phyloP scores from a whole-genome alignment of 192 early-diverging fungal species.

The Pilaira anomala region DNA sequence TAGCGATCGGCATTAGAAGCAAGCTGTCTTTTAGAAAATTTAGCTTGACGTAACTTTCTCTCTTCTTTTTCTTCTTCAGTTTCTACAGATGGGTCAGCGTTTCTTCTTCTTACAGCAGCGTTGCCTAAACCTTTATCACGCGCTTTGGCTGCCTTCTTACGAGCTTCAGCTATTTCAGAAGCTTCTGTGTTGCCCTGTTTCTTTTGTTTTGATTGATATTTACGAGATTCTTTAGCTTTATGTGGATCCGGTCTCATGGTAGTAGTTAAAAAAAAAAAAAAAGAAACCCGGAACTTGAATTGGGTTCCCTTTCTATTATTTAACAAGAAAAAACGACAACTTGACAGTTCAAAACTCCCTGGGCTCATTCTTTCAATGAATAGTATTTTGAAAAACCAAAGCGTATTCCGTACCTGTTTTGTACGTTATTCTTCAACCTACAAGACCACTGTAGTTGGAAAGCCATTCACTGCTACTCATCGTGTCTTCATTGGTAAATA shows the following conservation, averaged over 20 bases:
- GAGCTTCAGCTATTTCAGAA: slow-evolving; percentile 17
- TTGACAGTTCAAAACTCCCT: too few species aligned
- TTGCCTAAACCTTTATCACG: slow-evolving; percentile 21
- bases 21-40: slow-evolving; percentile 29
- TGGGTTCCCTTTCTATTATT: too few species aligned
- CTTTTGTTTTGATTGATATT: slow-evolving; percentile 30
- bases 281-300: too few species aligned
- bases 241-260: slow-evolving; percentile 36
- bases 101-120: slow-evolving; percentile 29
- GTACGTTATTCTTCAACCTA: slow-evolving; percentile 8
- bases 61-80: slow-evolving; percentile 2
- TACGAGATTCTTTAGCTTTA: slow-evolving; percentile 32
- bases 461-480: slow-evolving; percentile 15
- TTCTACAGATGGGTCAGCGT: slow-evolving; percentile 17
- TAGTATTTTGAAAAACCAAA: too few species aligned
- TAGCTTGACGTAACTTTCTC: background rate
- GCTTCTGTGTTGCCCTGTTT: slow-evolving; percentile 26
- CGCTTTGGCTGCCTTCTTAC: slow-evolving; percentile 9
- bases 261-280: too few species aligned
- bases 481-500: slow-evolving; percentile 26
- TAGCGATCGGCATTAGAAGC: slow-evolving; percentile 28
- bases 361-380: too few species aligned
- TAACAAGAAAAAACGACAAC: too few species aligned
- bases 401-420: too few species aligned
- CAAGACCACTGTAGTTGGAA: background rate